Conservation (phyloP, 176 grass and related monocot species). For the Lolium multiflorum region DNA sequence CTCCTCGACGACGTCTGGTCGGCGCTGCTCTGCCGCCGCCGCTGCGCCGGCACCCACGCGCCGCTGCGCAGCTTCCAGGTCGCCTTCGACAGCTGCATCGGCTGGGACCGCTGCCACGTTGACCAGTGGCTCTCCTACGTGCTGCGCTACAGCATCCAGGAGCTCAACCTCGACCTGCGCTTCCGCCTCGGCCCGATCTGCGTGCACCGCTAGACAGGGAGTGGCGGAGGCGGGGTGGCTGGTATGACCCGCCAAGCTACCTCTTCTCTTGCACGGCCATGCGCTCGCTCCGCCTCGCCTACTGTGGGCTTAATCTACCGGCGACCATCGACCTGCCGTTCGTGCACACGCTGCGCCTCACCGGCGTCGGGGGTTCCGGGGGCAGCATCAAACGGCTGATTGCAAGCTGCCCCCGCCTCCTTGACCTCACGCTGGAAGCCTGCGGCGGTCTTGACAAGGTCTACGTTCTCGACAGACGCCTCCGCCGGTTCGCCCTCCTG, state of each 20-base stretch:
- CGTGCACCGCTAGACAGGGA: neutral
- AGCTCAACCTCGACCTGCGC: conserved; percentile 14
- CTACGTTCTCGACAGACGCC: neutral
- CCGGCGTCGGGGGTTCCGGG: neutral
- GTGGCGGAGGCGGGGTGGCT: no score
- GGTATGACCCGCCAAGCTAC: no score
- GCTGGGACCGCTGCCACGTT: neutral
- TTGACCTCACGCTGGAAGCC: neutral
- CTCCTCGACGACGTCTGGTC: no score
- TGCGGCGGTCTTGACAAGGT: neutral
- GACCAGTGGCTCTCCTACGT: neutral
- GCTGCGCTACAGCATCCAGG: neutral
- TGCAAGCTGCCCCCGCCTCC: neutral
- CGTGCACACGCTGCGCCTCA: conserved; percentile 13
- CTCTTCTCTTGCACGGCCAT: neutral
- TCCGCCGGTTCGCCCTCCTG: neutral
- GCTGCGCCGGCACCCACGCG: no score
- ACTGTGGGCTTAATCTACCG: neutral
- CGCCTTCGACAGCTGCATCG: neutral
- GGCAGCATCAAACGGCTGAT: neutral
- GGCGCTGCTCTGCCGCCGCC: no score
- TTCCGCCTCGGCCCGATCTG: neutral
- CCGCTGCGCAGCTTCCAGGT: no score
- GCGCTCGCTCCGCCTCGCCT: neutral
- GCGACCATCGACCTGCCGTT: neutral